Evolutionary conservation across 169 alveolate species (phyloP).

Genomic region (Hepatocystis sp.): DNA sequence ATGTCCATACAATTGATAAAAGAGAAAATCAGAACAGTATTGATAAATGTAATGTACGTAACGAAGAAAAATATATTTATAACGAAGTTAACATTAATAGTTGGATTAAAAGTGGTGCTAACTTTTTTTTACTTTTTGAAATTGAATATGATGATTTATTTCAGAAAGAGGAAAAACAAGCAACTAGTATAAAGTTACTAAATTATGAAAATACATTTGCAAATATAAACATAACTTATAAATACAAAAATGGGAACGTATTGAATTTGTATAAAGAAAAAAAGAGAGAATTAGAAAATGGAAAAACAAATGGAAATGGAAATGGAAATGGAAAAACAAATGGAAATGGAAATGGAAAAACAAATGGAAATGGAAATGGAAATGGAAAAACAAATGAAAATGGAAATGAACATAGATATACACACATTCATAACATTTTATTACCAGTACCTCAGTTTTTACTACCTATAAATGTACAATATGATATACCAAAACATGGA

Average conservation of each 20-base stretch:
- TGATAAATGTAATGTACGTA: not conserved
- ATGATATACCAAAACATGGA: conserved; percentile 68
- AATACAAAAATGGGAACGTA: conserved; percentile 4
- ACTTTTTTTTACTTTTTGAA: conserved; percentile 52
- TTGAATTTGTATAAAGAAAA: not conserved
- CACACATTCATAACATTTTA: too few relatives aligned
- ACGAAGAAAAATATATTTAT: conserved; percentile 19
- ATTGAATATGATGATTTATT: conserved; percentile 8
- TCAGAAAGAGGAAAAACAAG: not conserved
- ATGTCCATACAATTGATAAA: too few relatives aligned
- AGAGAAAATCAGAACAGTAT: not conserved
- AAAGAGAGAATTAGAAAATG: conserved; percentile 9
- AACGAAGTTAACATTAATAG: conserved; percentile 54
- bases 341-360: too few relatives aligned
- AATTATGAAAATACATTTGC: conserved; percentile 35
- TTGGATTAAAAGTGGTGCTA: conserved; percentile 31
- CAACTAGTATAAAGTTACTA: conserved; percentile 3
- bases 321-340: too few relatives aligned
- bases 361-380: too few relatives aligned
- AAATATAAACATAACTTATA: conserved; percentile 23
- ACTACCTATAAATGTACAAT: conserved; percentile 40
- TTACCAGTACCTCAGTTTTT: conserved; percentile 53
- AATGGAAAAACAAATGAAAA: too few relatives aligned
- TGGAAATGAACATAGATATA: too few relatives aligned
- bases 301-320: too few relatives aligned